Conservation (phyloP, 2,329 filamentous ascomycete species). For the Pyrenophora graminea region DNA sequence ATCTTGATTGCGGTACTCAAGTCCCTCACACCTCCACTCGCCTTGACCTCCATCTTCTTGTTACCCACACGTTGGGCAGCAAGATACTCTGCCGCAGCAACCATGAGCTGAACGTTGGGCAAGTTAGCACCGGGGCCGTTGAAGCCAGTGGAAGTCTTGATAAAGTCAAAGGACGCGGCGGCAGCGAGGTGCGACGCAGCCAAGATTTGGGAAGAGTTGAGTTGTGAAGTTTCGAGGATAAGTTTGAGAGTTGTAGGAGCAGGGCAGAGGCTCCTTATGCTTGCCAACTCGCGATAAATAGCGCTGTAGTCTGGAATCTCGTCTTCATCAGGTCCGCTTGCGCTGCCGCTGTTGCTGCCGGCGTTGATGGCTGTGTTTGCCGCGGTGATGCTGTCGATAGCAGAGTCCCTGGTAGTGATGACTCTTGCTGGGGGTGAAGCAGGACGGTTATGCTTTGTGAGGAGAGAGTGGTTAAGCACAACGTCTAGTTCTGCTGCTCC, state of each 20-base stretch:
- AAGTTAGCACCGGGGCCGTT: constrained; percentile 58
- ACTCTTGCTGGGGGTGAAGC: constrained; percentile 2
- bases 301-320: constrained; percentile 50
- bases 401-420: constrained; percentile 28
- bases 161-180: constrained; percentile 60
- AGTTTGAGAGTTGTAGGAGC: constrained; percentile 55
- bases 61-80: constrained; percentile 35
- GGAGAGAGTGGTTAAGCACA: constrained; percentile 59
- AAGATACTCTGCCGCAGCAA: constrained; percentile 53
- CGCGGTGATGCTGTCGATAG: constrained; percentile 41
- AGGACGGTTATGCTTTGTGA: constrained; percentile 43
- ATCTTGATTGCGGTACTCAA: constrained; percentile 57
- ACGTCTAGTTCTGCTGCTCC: constrained; percentile 63
- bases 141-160: constrained; percentile 66
- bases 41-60: constrained; percentile 58
- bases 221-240: constrained; percentile 63
- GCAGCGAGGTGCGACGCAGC: constrained; percentile 58
- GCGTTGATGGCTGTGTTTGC: constrained; percentile 38
- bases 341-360: constrained; percentile 15
- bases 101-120: constrained; percentile 60
- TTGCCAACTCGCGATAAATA: constrained; percentile 59
- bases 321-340: constrained; percentile 19
- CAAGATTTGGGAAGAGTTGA: constrained; percentile 55
- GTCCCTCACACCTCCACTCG: constrained; percentile 60
- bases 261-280: constrained; percentile 56